Percentiles rank a stretch among this genome's conserved stretches.
These are phyloP conservation scores for Kalmanozyma brasiliensis DNA, from an alignment of 1,284 basidiomycete species.

Conservation along the genomic window DNA sequence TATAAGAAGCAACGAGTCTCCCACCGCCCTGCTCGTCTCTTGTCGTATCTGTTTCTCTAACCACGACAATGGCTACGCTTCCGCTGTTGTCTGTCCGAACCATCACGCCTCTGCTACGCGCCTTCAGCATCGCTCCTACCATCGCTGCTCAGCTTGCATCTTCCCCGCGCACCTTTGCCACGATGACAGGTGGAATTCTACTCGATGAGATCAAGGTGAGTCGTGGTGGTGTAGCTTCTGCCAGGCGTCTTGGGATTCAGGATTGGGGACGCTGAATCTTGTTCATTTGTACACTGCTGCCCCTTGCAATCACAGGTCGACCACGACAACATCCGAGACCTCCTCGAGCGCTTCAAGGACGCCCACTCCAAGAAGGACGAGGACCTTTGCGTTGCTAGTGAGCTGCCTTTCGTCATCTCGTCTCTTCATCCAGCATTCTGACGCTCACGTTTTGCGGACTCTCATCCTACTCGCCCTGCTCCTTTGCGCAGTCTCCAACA, in stretches of 20 bases:
- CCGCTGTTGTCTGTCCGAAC: constrained; percentile 12
- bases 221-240: not conserved
- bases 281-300: too few relatives aligned
- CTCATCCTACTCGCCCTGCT: too few relatives aligned
- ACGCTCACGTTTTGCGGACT: not conserved
- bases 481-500: constrained; percentile 34
- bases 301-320: constrained; percentile 24
- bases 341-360: constrained; percentile 28
- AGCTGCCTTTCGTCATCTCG: not conserved
- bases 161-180: constrained; percentile 9
- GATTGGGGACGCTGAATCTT: too few relatives aligned
- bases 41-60: too few relatives aligned
- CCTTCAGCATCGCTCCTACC: not conserved
- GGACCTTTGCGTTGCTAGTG: constrained; percentile 30
- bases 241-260: too few relatives aligned
- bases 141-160: not conserved
- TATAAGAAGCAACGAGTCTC: too few relatives aligned
- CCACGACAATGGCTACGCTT: constrained; percentile 20
- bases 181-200: constrained; percentile 18
- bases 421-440: not conserved
- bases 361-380: constrained; percentile 23
- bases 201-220: constrained; percentile 36
- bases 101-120: constrained; percentile 1
- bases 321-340: constrained; percentile 55
- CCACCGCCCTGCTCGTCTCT: too few relatives aligned